Evolutionary conservation across 2,329 filamentous ascomycete genomes (phyloP).

Genomic region (Xylariaceae sp.): DNA sequence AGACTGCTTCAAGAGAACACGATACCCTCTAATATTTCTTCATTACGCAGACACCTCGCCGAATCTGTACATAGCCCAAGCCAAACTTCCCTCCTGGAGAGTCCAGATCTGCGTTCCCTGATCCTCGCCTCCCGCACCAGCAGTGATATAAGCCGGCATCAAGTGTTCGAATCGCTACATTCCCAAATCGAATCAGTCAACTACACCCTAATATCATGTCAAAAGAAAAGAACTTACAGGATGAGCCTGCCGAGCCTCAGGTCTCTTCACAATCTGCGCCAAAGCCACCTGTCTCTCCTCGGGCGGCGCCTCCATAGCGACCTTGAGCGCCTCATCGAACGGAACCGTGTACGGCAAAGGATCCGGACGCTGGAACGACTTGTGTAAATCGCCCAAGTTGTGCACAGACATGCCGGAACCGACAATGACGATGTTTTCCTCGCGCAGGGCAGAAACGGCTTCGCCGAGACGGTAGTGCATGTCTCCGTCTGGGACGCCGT

Average conservation of each 20-base stretch:
- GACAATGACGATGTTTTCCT: conserved; percentile 63
- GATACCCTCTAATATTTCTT: no score
- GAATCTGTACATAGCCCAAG: conserved; percentile 45
- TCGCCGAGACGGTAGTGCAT: conserved; percentile 63
- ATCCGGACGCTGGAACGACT: conserved; percentile 38
- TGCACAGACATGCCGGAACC: conserved; percentile 72
- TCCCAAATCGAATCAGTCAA: neutral
- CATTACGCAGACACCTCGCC: conserved; percentile 32
- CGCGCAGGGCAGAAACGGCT: conserved; percentile 60
- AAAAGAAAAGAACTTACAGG: conserved; percentile 29
- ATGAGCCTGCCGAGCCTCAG: conserved; percentile 44
- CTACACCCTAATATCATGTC: neutral
- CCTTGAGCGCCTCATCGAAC: conserved; percentile 64
- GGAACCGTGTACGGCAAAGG: conserved; percentile 53
- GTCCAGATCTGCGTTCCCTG: conserved; percentile 42
- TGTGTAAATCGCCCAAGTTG: conserved; percentile 55
- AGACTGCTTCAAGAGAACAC: no score
- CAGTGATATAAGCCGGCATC: conserved; percentile 44
- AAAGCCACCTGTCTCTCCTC: conserved; percentile 37
- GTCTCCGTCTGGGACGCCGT: conserved; percentile 56
- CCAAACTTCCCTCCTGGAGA: conserved; percentile 41
- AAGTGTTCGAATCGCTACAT: conserved; percentile 42
- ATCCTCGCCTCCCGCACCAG: conserved; percentile 42
- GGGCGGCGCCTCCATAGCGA: conserved; percentile 50
- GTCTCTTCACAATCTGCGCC: conserved; percentile 36